Conservation (phyloP, 495 filamentous ascomycete species). For the Oidiodendron maius region DNA sequence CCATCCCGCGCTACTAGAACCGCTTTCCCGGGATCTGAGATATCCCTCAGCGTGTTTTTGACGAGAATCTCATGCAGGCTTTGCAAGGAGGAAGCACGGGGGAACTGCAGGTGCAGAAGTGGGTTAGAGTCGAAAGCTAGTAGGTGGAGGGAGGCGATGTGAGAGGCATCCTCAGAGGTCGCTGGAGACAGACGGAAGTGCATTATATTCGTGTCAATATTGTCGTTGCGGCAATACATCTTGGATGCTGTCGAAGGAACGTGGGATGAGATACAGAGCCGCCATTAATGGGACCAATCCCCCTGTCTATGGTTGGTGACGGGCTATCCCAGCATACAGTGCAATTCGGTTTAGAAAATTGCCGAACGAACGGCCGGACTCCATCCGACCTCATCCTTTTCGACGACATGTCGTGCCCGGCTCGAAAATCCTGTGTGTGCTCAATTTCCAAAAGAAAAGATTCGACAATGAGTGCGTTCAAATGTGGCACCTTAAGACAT, state of each 20-base stretch:
- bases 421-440: too few species aligned
- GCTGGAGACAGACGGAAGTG: constrained; percentile 9
- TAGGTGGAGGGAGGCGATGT: constrained; percentile 36
- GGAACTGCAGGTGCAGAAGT: constrained; percentile 37
- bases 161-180: constrained; percentile 25
- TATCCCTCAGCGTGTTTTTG: constrained; percentile 20
- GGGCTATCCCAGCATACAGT: too few species aligned
- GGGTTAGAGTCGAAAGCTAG: constrained; percentile 36
- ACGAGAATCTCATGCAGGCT: constrained; percentile 21
- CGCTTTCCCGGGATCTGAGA: constrained; percentile 13
- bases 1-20: constrained; percentile 29
- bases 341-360: too few species aligned
- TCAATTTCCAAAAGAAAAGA: too few species aligned
- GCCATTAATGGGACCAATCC: background rate
- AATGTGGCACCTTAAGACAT: too few species aligned
- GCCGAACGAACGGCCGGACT: too few species aligned
- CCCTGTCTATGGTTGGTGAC: too few species aligned
- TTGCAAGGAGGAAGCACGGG: constrained; percentile 25
- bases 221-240: background rate
- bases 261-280: constrained; percentile 2
- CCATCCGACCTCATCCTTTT: too few species aligned
- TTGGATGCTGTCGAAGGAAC: background rate
- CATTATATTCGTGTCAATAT: too few species aligned
- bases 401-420: too few species aligned
- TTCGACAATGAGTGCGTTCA: background rate